A percentile compares a stretch with the other conserved stretches of the same genome.
phyloP scores from a whole-genome alignment of 1,139 yeast genomes.

The Hansenula lynferdii region DNA sequence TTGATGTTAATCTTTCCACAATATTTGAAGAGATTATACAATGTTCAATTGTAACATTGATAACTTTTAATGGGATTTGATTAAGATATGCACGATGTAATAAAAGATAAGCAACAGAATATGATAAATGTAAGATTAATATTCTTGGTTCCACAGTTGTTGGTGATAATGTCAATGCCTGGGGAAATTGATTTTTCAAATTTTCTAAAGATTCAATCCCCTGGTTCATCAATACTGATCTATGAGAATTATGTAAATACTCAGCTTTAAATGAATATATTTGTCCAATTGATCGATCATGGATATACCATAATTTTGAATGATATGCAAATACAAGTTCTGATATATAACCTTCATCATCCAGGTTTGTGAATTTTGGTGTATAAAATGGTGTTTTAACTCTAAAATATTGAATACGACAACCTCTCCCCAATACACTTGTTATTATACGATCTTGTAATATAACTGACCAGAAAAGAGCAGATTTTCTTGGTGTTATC shows the following conservation, averaged over 20 bases:
- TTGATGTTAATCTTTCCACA: constrained; percentile 9
- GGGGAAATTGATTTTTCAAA: constrained; percentile 10
- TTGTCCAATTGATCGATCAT: constrained; percentile 24
- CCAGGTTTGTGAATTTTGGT: constrained; percentile 4
- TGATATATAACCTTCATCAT: constrained; percentile 9
- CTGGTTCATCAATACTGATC: constrained; percentile 14
- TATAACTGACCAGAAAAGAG: constrained; percentile 25
- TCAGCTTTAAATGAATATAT: constrained; percentile 25
- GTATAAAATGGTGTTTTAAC: constrained; percentile 19
- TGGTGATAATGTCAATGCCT: background rate
- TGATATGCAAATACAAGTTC: constrained; percentile 22
- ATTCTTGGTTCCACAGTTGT: constrained; percentile 8
- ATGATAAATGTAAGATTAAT: constrained; percentile 16
- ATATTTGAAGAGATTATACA: constrained; percentile 18
- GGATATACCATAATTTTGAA: constrained; percentile 25
- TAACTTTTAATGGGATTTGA: constrained; percentile 22
- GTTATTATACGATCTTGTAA: constrained; percentile 26
- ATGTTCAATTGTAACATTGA: constrained; percentile 18
- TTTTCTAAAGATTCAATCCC: constrained; percentile 14
- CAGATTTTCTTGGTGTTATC: constrained; percentile 7
- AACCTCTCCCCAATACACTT: constrained; percentile 25
- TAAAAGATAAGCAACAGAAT: constrained; percentile 19
- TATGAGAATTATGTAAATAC: constrained; percentile 18
- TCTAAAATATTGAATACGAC: constrained; percentile 23
- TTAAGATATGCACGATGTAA: constrained; percentile 25